These are phyloP conservation scores for Yarrowia sp. DNA, from an alignment of 805 yeast species.

Conservation along the genomic window DNA sequence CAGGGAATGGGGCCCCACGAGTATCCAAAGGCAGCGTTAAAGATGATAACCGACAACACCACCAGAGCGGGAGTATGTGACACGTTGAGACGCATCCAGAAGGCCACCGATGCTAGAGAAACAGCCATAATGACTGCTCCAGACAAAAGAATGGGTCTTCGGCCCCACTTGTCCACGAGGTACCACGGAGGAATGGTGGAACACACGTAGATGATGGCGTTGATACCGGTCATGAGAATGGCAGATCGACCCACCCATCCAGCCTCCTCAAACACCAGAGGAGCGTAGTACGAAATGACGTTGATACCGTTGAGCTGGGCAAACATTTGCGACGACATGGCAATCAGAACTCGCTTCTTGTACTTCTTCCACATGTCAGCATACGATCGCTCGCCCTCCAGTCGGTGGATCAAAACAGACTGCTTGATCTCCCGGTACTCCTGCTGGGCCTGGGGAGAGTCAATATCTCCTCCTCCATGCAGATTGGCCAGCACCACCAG, in stretches of 20 bases:
- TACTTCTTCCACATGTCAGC: constrained; percentile 72
- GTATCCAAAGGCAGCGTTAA: constrained; percentile 77
- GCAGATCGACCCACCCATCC: constrained; percentile 92
- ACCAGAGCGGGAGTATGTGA: constrained; percentile 64
- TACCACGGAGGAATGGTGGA: constrained; percentile 90
- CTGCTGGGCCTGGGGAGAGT: constrained; percentile 60
- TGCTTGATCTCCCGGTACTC: constrained; percentile 83
- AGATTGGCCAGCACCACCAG: constrained; percentile 79
- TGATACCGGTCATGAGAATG: constrained; percentile 84
- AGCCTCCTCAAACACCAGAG: constrained; percentile 88
- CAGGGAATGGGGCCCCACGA: constrained; percentile 96
- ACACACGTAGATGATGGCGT: constrained; percentile 54
- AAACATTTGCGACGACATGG: constrained; percentile 86
- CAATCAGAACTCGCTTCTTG: constrained; percentile 73
- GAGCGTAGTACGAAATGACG: constrained; percentile 89
- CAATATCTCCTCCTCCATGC: constrained; percentile 72
- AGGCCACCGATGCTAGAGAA: constrained; percentile 62
- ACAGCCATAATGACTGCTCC: constrained; percentile 81
- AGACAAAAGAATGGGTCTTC: constrained; percentile 73
- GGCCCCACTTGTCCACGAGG: constrained; percentile 85
- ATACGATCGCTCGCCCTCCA: constrained; percentile 78
- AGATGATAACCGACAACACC: constrained; percentile 70
- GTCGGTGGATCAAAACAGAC: constrained; percentile 65
- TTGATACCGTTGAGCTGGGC: constrained; percentile 94
- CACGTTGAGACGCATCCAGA: constrained; percentile 51